Conservation (phyloP, 257 asterid species). For the Fraxinus anomala region DNA sequence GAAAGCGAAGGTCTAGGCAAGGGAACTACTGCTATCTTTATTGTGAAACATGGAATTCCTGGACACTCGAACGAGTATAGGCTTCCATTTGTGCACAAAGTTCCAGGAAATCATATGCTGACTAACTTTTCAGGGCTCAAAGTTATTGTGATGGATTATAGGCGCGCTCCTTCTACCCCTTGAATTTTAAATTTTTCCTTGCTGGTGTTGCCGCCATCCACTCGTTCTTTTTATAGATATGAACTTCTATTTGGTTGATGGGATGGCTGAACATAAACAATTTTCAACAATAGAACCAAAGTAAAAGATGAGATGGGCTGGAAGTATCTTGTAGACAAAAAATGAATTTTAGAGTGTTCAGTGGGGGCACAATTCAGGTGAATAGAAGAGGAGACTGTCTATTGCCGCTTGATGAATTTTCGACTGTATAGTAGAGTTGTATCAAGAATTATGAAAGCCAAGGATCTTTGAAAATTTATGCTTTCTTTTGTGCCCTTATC, state of each 20-base stretch:
- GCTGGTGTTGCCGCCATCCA: neutral
- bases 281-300: neutral
- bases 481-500: too few species aligned
- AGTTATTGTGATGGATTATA: conserved; percentile 83
- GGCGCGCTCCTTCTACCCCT: conserved; percentile 40
- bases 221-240: neutral
- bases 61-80: conserved; percentile 60
- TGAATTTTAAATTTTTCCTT: neutral
- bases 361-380: neutral
- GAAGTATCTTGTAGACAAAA: neutral
- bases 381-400: neutral
- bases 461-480: neutral
- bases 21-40: conserved; percentile 76
- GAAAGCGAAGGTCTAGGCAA: conserved; percentile 91
- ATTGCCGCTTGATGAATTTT: neutral
- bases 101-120: conserved; percentile 54
- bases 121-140: conserved; percentile 68
- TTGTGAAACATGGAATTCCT: conserved; percentile 77
- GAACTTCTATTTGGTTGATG: neutral
- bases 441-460: neutral
- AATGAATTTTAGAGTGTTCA: neutral
- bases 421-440: neutral
- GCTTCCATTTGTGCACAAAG: conserved; percentile 44
- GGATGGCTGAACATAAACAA: neutral
- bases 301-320: neutral